Evolutionary conservation across 345 rosid genomes (phyloP).

Genomic region (Gossypium australe): DNA sequence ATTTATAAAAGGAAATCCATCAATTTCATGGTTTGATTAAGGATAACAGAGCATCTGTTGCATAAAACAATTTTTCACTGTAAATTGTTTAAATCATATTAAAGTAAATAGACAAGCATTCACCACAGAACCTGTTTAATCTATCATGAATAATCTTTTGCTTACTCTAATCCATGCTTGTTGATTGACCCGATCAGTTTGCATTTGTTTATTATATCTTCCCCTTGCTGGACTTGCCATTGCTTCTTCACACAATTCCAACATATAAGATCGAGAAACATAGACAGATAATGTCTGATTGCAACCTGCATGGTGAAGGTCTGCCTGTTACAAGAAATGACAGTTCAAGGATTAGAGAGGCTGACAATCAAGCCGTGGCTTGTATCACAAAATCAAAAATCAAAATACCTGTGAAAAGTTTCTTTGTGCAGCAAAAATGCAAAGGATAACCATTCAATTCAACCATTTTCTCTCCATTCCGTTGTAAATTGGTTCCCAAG

Average conservation of each 20-base stretch:
- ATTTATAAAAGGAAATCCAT: no score
- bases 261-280: not conserved
- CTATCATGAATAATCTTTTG: not conserved
- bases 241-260: not conserved
- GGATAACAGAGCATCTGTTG: not conserved
- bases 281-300: not conserved
- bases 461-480: not conserved
- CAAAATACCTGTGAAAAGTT: conserved; percentile 6
- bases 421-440: not conserved
- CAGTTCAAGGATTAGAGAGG: not conserved
- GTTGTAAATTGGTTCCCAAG: not conserved
- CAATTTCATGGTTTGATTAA: not conserved
- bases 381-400: not conserved
- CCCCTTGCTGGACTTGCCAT: not conserved
- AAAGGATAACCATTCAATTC: not conserved
- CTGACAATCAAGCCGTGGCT: not conserved
- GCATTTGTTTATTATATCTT: not conserved
- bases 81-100: not conserved
- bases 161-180: not conserved
- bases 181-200: not conserved
- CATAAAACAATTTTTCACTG: no score
- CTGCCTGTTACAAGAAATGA: not conserved
- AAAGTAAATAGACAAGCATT: not conserved
- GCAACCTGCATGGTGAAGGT: not conserved
- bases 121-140: not conserved